Evolutionary conservation across 768 basidiomycete genomes (phyloP).

Genomic region (Fomitopsis serialis): DNA sequence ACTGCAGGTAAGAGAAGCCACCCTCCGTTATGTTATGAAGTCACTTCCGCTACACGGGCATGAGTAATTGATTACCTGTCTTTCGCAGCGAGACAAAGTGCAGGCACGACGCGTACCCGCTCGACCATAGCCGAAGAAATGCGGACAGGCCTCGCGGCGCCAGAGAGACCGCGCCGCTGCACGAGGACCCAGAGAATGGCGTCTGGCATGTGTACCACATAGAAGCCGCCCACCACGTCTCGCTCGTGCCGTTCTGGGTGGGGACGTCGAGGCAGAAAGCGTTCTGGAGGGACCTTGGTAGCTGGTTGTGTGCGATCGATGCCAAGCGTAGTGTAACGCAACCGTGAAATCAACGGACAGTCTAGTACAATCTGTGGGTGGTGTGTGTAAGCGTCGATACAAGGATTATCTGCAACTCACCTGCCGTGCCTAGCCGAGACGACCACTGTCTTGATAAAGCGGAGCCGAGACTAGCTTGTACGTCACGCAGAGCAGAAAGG

Average conservation of each 20-base stretch:
- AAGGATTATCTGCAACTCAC: too few species aligned
- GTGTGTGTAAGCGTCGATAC: too few species aligned
- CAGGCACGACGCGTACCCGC: constrained; percentile 8
- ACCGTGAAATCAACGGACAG: too few species aligned
- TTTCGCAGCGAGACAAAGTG: constrained; percentile 8
- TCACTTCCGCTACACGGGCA: not conserved
- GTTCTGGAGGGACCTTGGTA: constrained; percentile 36
- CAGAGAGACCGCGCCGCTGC: not conserved
- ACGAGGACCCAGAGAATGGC: constrained; percentile 25
- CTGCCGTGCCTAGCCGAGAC: too few species aligned
- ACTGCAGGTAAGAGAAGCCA: constrained; percentile 38
- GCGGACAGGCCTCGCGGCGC: not conserved
- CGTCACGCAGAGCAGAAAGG: too few species aligned
- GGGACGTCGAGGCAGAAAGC: constrained; percentile 28
- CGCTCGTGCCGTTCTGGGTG: constrained; percentile 34
- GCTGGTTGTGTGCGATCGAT: constrained; percentile 34
- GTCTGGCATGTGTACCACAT: constrained; percentile 37
- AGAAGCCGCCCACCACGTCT: constrained; percentile 32
- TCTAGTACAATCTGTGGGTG: too few species aligned
- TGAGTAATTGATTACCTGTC: not conserved
- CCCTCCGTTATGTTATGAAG: not conserved
- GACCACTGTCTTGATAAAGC: too few species aligned
- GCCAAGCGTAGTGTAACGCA: not conserved
- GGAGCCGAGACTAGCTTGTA: too few species aligned
- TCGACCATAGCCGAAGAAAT: not conserved